Percentiles rank a stretch among this genome's conserved stretches.
Evolutionary conservation across 2,329 filamentous ascomycete genomes (phyloP).

Genomic region (Fusarium sp.): DNA sequence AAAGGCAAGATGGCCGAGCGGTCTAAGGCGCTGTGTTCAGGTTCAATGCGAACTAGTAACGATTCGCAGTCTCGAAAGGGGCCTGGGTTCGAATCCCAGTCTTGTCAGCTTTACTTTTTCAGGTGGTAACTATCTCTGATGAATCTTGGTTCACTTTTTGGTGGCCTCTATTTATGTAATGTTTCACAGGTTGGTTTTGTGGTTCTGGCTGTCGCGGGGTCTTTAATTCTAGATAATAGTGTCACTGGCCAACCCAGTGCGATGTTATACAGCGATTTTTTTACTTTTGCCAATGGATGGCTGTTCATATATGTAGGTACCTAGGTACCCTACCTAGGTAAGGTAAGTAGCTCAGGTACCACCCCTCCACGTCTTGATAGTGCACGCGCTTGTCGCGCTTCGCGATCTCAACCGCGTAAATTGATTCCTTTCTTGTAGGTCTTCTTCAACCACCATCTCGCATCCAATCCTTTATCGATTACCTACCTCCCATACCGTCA

Average conservation of each 20-base stretch:
- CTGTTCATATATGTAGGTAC: no score
- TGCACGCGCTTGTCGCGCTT: slow-evolving; percentile 36
- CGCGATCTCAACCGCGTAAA: slow-evolving; percentile 39
- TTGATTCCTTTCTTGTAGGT: slow-evolving; percentile 15
- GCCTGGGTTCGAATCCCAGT: slow-evolving; percentile 45
- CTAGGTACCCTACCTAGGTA: no score
- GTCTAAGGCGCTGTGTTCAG: slow-evolving; percentile 46
- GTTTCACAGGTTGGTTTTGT: no score
- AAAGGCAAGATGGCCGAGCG: slow-evolving; percentile 38
- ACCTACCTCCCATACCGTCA: slow-evolving; percentile 5
- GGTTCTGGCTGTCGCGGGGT: no score
- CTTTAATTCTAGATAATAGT: slow-evolving; percentile 9
- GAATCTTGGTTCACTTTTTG: neutral
- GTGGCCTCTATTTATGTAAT: neutral
- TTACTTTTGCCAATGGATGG: slow-evolving; percentile 8
- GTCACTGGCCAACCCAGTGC: slow-evolving; percentile 34
- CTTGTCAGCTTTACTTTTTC: slow-evolving; percentile 22
- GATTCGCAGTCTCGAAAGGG: slow-evolving; percentile 45
- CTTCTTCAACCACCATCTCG: neutral
- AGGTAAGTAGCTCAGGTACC: slow-evolving; percentile 41
- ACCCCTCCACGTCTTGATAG: slow-evolving; percentile 32
- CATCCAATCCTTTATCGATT: neutral
- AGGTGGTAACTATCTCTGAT: neutral
- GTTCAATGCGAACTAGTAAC: slow-evolving; percentile 33
- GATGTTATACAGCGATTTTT: neutral